Conservation (phyloP, 116 monocot species). For the Trichopus zeylanicus region DNA sequence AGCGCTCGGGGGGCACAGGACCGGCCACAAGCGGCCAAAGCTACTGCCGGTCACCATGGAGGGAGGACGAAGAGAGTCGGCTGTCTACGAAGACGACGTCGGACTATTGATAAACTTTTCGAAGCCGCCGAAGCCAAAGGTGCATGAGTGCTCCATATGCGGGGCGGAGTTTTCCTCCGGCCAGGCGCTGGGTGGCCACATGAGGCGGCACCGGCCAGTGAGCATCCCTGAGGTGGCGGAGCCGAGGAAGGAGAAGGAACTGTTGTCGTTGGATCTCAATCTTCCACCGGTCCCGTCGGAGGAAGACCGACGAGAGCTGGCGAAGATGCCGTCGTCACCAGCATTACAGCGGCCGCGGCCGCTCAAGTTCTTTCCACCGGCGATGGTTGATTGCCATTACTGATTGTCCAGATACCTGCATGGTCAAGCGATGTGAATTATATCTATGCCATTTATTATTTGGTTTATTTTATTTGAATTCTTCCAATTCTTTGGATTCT, state of each 20-base stretch:
- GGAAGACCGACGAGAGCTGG: slow-evolving; percentile 19
- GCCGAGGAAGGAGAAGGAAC: slow-evolving; percentile 20
- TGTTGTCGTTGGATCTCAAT: slow-evolving; percentile 69
- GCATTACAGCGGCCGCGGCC: too few species aligned
- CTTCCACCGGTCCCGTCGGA: slow-evolving; percentile 75
- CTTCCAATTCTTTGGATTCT: too few species aligned
- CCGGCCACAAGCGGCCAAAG: slow-evolving; percentile 69
- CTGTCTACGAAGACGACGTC: not conserved
- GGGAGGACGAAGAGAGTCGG: too few species aligned
- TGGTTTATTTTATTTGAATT: too few species aligned
- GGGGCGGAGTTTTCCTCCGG: slow-evolving; percentile 39
- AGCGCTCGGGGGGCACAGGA: slow-evolving; percentile 81
- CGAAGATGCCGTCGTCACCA: not conserved
- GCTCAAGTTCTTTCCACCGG: slow-evolving; percentile 10
- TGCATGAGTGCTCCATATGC: slow-evolving; percentile 16
- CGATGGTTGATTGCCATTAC: slow-evolving; percentile 28
- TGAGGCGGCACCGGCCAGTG: slow-evolving; percentile 55
- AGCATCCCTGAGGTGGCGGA: not conserved
- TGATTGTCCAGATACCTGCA: too few species aligned
- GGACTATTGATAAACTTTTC: not conserved
- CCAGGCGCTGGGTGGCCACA: slow-evolving; percentile 53
- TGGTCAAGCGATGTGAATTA: too few species aligned
- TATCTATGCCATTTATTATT: too few species aligned
- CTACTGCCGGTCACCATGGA: not conserved
- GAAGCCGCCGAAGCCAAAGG: slow-evolving; percentile 21